Evolutionary conservation across 73 alveolate species (phyloP).

Genomic region (Paramecium sexaurelia): DNA sequence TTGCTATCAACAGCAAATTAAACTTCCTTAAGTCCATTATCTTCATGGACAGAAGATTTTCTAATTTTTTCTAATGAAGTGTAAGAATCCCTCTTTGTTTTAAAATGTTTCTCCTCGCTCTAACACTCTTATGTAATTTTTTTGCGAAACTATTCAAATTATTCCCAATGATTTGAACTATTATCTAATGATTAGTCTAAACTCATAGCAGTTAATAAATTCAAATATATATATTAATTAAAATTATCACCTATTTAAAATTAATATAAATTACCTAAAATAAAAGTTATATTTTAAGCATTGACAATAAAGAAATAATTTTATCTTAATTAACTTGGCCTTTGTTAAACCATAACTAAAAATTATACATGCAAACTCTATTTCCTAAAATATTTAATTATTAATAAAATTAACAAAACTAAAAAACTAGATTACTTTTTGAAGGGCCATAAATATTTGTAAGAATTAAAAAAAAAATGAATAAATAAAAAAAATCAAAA

Average conservation of each 20-base stretch:
- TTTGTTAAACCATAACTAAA: too few relatives aligned
- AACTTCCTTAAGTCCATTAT: not conserved
- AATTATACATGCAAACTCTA: too few relatives aligned
- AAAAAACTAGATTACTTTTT: too few relatives aligned
- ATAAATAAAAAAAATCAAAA: too few relatives aligned
- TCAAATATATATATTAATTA: not conserved
- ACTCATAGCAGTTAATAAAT: constrained; percentile 17
- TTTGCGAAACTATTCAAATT: constrained; percentile 45
- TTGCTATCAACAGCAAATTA: not conserved
- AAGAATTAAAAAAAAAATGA: too few relatives aligned
- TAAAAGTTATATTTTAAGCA: too few relatives aligned
- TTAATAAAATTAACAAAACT: too few relatives aligned
- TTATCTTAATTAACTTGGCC: too few relatives aligned
- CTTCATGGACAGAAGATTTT: constrained; percentile 39
- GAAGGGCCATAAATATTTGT: too few relatives aligned
- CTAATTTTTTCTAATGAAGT: constrained; percentile 41
- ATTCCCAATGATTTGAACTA: constrained; percentile 47
- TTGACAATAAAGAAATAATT: too few relatives aligned
- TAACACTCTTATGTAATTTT: constrained; percentile 48
- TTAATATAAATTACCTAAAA: not conserved
- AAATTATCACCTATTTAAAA: not conserved
- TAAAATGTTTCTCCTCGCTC: constrained; percentile 43
- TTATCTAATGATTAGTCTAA: not conserved
- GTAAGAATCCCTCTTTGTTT: constrained; percentile 25
- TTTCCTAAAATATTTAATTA: too few relatives aligned